Percentiles rank a stretch among this genome's conserved stretches.
Evolutionary conservation across 441 rosid species (phyloP).

Genomic region (Syzygium malaccense): DNA sequence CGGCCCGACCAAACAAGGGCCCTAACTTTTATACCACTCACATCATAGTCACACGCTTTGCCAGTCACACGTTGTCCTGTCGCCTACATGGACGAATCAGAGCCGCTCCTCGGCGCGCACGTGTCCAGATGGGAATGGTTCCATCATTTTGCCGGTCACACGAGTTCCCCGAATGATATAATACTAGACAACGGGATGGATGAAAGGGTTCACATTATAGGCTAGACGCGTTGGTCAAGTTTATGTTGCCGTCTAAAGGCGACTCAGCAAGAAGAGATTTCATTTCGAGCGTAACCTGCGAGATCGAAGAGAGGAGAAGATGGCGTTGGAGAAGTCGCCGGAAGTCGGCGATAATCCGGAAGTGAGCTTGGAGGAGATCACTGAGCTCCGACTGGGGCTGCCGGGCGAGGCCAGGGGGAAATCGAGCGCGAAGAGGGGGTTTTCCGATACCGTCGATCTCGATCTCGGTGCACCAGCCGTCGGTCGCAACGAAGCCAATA

Average conservation of each 20-base stretch:
- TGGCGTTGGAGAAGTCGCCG: slow-evolving; percentile 19
- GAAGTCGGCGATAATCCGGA: slow-evolving; percentile 3
- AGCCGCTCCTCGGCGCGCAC: slow-evolving; percentile 14
- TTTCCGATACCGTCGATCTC: slow-evolving; percentile 23
- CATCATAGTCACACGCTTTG: slow-evolving; percentile 15
- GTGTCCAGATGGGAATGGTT: slow-evolving; percentile 15
- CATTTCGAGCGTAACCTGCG: background rate
- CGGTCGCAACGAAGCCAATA: background rate
- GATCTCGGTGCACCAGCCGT: slow-evolving; percentile 7
- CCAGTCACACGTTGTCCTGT: background rate
- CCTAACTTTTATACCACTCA: slow-evolving; percentile 14
- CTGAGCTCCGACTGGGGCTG: slow-evolving; percentile 38
- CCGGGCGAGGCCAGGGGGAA: slow-evolving; percentile 32
- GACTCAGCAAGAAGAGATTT: background rate
- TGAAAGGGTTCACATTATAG: background rate
- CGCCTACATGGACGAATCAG: slow-evolving; percentile 21
- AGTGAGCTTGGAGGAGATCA: slow-evolving; percentile 32
- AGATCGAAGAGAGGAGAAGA: background rate
- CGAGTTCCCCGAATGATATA: background rate
- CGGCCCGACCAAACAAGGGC: slow-evolving; percentile 5
- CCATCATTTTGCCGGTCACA: slow-evolving; percentile 3
- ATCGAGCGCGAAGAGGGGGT: slow-evolving; percentile 28
- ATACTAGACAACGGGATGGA: background rate
- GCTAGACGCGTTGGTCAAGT: background rate
- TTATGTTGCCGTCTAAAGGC: background rate